Base-by-base conservation (phyloP, 1,284 basidiomycete genomes). In the Boletus sp. region DNA sequence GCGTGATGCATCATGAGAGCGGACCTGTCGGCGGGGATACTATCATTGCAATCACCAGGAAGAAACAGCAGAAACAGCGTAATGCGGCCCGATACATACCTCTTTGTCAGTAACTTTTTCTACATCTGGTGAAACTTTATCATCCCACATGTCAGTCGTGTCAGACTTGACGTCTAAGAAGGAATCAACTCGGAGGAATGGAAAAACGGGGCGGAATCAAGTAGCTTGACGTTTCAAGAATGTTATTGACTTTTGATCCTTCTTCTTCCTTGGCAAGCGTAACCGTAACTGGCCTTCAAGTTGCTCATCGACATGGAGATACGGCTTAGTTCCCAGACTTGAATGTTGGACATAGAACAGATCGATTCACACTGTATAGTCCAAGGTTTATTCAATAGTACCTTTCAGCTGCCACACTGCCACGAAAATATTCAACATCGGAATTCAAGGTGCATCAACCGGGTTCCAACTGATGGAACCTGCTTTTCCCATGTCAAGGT, bases 381-480 rank as follows among this genome's bases (percentile, higher is more conserved):
- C 5, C 25, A 26, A 12, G 29, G 29, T 16, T 25, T 25, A 7
- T 37, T n/a, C 5, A 10, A 44, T 17, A 13, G 14, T 14, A 30
- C 41, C 25, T 32, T 29, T 14, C 35, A 27, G 34, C 34, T 7
- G 32, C 20, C 26, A 20, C 36, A 37, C 34, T 7, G 32, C 20
- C 26, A 20, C 36, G 20, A 39, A 27, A 27, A n/a, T 16, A 38
- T 26, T 29, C 32, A 27, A 22, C 5, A 17, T 36, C 20, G 30
- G 36, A 41, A 29, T 41, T 68, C 59, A 65, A 22, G 65, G 52
- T 7, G 62, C 67, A 55, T 83, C 72, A 19, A 87, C 77, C 8
- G 85, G 85, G 58, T 89, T 87, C 87, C 87, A 89, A 44, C 77
- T 81, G 36, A 82, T 63, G 8, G 78, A 76, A 9, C 87, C 87